These are phyloP conservation scores for Citrus reticulata DNA, from an alignment of 345 rosid genomes.

Conservation along the genomic window DNA sequence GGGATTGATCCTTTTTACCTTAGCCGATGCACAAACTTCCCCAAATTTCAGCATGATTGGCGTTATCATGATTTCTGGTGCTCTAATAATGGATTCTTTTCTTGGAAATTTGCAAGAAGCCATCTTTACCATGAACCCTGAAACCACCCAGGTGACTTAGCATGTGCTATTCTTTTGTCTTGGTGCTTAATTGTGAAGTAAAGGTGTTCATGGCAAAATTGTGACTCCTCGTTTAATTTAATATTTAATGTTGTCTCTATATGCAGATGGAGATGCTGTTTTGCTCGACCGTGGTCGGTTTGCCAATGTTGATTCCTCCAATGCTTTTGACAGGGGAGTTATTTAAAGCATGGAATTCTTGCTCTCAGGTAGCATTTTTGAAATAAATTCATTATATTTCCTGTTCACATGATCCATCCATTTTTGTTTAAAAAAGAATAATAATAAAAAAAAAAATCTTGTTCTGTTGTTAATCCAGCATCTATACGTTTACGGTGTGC, in stretches of 20 bases:
- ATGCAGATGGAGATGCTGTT: constrained; percentile 92
- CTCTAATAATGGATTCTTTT: constrained; percentile 83
- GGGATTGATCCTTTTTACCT: constrained; percentile 87
- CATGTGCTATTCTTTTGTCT: neutral
- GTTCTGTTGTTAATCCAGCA: constrained; percentile 46
- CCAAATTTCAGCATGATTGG: constrained; percentile 86
- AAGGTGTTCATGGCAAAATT: neutral
- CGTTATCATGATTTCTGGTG: constrained; percentile 85
- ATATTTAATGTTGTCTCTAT: neutral
- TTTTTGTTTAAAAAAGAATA: neutral
- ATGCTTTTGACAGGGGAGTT: constrained; percentile 97
- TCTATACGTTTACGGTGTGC: constrained; percentile 85
- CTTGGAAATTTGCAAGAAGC: constrained; percentile 96
- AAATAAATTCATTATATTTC: neutral
- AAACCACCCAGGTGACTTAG: constrained; percentile 73
- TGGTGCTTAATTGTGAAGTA: neutral
- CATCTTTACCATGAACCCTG: constrained; percentile 82
- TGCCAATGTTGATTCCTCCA: constrained; percentile 87
- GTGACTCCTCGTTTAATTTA: neutral
- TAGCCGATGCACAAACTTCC: constrained; percentile 91
- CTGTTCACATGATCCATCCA: neutral
- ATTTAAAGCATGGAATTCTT: constrained; percentile 89
- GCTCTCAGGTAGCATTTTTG: constrained; percentile 61
- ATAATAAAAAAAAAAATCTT: neutral
- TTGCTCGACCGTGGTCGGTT: constrained; percentile 88